Base-by-base conservation (phyloP, 805 yeast genomes). In the Candida arabinofermentans region DNA sequence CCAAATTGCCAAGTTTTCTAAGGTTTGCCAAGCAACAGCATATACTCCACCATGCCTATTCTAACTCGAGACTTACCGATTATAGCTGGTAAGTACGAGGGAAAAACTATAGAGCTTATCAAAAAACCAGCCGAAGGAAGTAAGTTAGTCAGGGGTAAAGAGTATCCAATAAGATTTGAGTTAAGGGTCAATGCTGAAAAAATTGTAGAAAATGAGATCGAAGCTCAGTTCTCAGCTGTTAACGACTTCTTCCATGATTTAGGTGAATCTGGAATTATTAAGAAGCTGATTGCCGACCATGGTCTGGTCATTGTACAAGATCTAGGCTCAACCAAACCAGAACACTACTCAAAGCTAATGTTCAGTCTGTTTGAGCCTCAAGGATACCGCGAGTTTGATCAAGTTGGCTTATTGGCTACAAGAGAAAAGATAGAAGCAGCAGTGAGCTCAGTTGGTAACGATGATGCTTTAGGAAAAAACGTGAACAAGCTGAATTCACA, bases 401-500 rank as follows among this genome's bases (percentile, higher is more conserved):
- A 52, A 33, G 49, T 39, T 13, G 55, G 55, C 1, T 39, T 52
- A 10, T 33, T 44, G 17, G 51, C 51, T 8, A 41, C 47, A 14
- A 46, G 54, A 26, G 27, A 41, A 21, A 41, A 34, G 27, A 36
- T 50, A 12, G 33, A 39, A 5, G 34, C 40, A 12, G 37, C 42
- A 14, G 51, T 51, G 8, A 50, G 47, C 31, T 30, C 53, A 18
- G 52, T 48, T 12, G 47, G 47, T 27, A 48, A 42, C 14, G 44
- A 46, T 17, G 47, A 44, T 27, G 41, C 9, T 24, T 40, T 35
- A 32, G 49, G 43, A 29, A 46, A 40, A 31, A 46, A 46, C 27
- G n/a, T 40, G 22, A 44, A 36, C 26, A 48, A 47, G 39, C 33
- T 51, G 24, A 38, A 48, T 29, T 51, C 53, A 3, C 59, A 56